Evolutionary conservation across 768 basidiomycete genomes (phyloP).

Genomic region (Pleurotus citrinopileatus): DNA sequence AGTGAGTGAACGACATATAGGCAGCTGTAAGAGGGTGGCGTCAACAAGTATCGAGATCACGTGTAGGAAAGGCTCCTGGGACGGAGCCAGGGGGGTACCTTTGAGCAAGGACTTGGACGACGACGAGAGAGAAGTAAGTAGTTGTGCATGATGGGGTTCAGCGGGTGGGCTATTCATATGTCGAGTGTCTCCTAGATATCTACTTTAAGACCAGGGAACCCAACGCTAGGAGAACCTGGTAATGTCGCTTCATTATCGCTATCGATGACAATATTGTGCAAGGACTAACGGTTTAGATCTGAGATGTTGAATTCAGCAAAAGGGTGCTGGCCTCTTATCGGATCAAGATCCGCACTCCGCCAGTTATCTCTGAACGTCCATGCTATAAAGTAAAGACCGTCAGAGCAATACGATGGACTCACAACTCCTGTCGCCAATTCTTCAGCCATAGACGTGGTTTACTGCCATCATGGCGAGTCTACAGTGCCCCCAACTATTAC

Average conservation of each 20-base stretch:
- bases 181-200: not conserved
- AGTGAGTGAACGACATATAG: not conserved
- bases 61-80: not conserved
- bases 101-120: too few species aligned
- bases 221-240: not conserved
- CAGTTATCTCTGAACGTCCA: conserved; percentile 25
- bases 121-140: too few species aligned
- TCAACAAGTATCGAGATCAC: conserved; percentile 2
- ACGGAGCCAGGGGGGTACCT: too few species aligned
- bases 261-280: conserved; percentile 10
- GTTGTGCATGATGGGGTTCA: too few species aligned
- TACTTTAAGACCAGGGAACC: not conserved
- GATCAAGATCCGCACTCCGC: conserved; percentile 80
- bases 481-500: conserved; percentile 17
- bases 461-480: conserved; percentile 30
- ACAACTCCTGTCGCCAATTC: conserved; percentile 32
- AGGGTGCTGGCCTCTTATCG: conserved; percentile 29
- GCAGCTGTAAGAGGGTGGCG: not conserved
- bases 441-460: conserved; percentile 16
- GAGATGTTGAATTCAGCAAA: not conserved
- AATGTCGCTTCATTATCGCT: conserved; percentile 10
- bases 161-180: not conserved
- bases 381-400: conserved; percentile 15
- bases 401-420: conserved; percentile 4
- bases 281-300: too few species aligned